A percentile compares a stretch with the other conserved stretches of the same genome.
Evolutionary conservation across 495 filamentous ascomycete genomes (phyloP).

Genomic region (Chaetomidium leptoderma): DNA sequence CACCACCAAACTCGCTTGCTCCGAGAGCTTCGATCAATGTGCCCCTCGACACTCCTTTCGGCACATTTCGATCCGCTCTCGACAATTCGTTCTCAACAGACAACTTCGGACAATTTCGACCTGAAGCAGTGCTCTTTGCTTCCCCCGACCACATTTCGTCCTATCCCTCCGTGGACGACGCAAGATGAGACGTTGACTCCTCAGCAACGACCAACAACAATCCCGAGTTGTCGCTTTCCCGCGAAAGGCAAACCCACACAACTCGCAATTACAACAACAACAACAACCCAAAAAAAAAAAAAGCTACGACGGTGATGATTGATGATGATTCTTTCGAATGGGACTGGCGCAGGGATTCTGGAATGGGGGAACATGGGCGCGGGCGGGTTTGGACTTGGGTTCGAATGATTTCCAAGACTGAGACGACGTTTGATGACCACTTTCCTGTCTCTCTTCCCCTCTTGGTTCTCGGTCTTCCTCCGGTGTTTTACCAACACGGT

Average conservation of each 20-base stretch:
- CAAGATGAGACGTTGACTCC: slow-evolving; percentile 5
- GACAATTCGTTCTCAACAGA: slow-evolving; percentile 4
- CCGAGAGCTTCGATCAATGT: not conserved
- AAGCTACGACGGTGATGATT: slow-evolving; percentile 2
- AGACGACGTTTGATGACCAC: not conserved
- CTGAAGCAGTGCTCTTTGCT: slow-evolving; percentile 5
- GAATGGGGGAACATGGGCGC: not conserved
- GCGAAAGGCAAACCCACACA: not conserved
- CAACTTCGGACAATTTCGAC: not conserved
- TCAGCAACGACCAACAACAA: not conserved
- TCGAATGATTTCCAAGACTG: not conserved
- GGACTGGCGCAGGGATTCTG: not conserved
- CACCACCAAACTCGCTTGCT: slow-evolving; percentile 11
- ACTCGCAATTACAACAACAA: not conserved
- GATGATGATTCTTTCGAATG: not conserved
- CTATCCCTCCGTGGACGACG: not conserved
- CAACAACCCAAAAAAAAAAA: not conserved
- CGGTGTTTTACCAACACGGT: not conserved
- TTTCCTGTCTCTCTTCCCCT: not conserved
- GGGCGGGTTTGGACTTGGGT: not conserved
- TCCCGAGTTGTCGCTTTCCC: not conserved
- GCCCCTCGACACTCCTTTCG: not conserved
- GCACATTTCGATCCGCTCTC: not conserved
- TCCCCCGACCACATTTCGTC: slow-evolving; percentile 3
- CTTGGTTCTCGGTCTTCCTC: not conserved